Percentiles rank a stretch among this genome's conserved stretches.
Evolutionary conservation across 208 protist genomes (phyloP).

Genomic region (Acanthamoeba sp.): DNA sequence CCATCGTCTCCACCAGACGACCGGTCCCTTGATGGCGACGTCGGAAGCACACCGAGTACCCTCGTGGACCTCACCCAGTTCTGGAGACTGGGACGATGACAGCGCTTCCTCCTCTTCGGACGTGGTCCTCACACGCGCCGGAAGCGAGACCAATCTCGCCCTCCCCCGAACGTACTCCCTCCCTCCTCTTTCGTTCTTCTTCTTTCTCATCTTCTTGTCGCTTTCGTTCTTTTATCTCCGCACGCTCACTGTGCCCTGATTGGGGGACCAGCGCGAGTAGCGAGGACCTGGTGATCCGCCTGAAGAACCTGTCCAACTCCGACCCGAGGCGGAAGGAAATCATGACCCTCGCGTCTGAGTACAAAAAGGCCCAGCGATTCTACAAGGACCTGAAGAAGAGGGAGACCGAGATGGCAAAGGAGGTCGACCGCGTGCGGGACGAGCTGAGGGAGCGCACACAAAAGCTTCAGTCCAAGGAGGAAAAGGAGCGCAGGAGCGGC

Average conservation of each 20-base stretch:
- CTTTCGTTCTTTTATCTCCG: background rate
- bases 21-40: background rate
- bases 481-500: constrained; percentile 38
- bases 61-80: background rate
- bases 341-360: background rate
- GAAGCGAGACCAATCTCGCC: background rate
- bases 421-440: background rate
- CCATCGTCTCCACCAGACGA: background rate
- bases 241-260: background rate
- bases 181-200: background rate
- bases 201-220: background rate
- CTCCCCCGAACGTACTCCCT: background rate
- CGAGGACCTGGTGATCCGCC: constrained; percentile 29
- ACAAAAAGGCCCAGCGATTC: background rate
- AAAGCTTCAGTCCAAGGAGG: constrained; percentile 12
- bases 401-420: background rate
- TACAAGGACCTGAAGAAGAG: constrained; percentile 55
- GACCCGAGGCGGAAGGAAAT: constrained; percentile 26
- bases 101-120: constrained; percentile 35
- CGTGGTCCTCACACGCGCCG: background rate
- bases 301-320: background rate
- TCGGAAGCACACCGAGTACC: background rate
- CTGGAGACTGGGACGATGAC: constrained; percentile 64
- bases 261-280: background rate
- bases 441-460: background rate